A percentile compares a stretch with the other conserved stretches of the same genome.
These are phyloP conservation scores for Clarkia xantiana DNA, from an alignment of 345 rosid genomes.

Conservation along the genomic window DNA sequence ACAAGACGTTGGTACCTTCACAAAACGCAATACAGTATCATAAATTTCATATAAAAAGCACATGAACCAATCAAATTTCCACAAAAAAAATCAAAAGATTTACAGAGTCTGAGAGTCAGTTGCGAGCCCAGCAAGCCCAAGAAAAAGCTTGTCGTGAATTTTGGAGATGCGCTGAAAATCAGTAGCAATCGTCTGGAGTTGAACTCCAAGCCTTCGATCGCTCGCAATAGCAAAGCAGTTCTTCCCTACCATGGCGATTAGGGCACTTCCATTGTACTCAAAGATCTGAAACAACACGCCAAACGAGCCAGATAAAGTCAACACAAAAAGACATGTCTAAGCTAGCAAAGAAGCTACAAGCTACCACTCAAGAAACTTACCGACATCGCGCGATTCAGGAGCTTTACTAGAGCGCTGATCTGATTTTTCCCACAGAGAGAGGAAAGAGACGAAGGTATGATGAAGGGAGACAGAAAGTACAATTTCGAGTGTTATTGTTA, in stretches of 20 bases:
- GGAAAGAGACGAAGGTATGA: no score
- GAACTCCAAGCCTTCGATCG: constrained; percentile 84
- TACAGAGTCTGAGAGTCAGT: constrained; percentile 92
- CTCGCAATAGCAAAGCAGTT: constrained; percentile 98
- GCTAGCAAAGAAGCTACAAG: no score
- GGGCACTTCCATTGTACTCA: constrained; percentile 97
- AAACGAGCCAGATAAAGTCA: background rate
- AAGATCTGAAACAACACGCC: constrained; percentile 37
- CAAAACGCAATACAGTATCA: constrained; percentile 1
- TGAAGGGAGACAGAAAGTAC: no score
- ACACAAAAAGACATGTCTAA: background rate
- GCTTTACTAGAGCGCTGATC: no score
- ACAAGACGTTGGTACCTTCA: constrained; percentile 82
- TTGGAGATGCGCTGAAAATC: constrained; percentile 77
- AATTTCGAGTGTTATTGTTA: no score
- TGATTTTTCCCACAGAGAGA: no score
- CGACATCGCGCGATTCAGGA: no score
- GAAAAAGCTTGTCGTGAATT: constrained; percentile 70
- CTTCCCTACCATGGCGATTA: constrained; percentile 98
- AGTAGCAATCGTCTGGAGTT: constrained; percentile 91
- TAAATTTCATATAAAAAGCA: background rate
- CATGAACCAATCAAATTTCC: background rate
- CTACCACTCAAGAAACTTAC: no score
- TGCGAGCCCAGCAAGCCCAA: constrained; percentile 92
- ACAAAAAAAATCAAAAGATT: background rate